Evolutionary conservation across 495 filamentous ascomycete genomes (phyloP).

Genomic region (Aspergillus biplanus): DNA sequence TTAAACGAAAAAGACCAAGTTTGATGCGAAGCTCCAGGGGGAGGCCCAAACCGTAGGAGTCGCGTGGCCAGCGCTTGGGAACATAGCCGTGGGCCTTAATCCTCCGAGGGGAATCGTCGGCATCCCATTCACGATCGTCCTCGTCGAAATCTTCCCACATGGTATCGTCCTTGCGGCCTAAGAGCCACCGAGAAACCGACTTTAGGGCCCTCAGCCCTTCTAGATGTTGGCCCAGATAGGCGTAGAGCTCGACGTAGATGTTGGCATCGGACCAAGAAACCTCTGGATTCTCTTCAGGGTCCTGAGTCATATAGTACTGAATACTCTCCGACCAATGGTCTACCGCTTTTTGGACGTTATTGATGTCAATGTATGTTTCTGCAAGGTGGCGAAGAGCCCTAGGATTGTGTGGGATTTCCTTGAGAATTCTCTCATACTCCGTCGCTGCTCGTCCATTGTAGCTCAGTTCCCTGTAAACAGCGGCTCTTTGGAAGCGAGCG

Average conservation of each 20-base stretch:
- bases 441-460: conserved; percentile 57
- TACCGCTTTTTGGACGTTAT: conserved; percentile 59
- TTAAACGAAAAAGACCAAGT: conserved; percentile 78
- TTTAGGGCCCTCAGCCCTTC: conserved; percentile 71
- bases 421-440: conserved; percentile 68
- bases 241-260: conserved; percentile 80
- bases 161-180: conserved; percentile 71
- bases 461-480: conserved; percentile 60
- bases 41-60: conserved; percentile 73
- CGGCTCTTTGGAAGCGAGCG: conserved; percentile 63
- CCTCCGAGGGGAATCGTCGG: conserved; percentile 67
- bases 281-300: conserved; percentile 49
- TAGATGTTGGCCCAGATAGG: conserved; percentile 59
- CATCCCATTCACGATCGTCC: conserved; percentile 94
- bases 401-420: conserved; percentile 59
- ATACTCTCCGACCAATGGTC: conserved; percentile 66
- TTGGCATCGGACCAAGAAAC: conserved; percentile 85
- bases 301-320: conserved; percentile 50
- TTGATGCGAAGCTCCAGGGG: conserved; percentile 86
- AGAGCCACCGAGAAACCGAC: conserved; percentile 74
- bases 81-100: conserved; percentile 59
- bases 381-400: conserved; percentile 66
- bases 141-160: conserved; percentile 78
- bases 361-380: conserved; percentile 63
- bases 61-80: conserved; percentile 54